A percentile compares a stretch with the other conserved stretches of the same genome.
Conservation (phyloP, 1,284 basidiomycete genomes). For the Somion occarium region DNA sequence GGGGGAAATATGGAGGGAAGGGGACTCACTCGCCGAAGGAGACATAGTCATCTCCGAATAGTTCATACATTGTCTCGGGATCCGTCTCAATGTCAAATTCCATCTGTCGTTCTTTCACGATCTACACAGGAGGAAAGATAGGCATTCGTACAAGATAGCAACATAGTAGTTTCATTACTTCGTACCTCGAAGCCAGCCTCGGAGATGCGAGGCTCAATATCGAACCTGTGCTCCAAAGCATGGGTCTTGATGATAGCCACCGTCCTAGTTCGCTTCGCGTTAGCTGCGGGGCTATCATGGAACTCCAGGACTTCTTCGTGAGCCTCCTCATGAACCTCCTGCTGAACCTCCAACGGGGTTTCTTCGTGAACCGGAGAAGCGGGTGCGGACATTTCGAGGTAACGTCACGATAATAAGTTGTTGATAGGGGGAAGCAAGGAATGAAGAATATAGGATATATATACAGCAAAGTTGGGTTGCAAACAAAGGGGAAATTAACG, state of each 20-base stretch:
- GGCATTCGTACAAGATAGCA: background rate
- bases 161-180: background rate
- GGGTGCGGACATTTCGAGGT: conserved; percentile 17
- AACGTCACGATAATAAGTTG: background rate
- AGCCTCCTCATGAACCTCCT: conserved; percentile 13
- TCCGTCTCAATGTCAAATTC: conserved; percentile 77
- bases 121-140: conserved; percentile 36
- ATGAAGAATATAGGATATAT: background rate
- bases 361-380: conserved; percentile 17
- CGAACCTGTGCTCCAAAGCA: conserved; percentile 63
- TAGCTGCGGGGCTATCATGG: too few relatives aligned
- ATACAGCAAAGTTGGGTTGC: background rate
- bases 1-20: conserved; percentile 2
- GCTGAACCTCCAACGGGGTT: conserved; percentile 13
- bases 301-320: background rate
- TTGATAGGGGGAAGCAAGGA: background rate
- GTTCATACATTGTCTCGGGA: conserved; percentile 67
- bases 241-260: conserved; percentile 77
- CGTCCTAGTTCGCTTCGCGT: conserved; percentile 47
- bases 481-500: conserved; percentile 2
- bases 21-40: conserved; percentile 66
- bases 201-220: conserved; percentile 70
- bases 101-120: conserved; percentile 80
- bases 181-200: conserved; percentile 74
- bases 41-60: conserved; percentile 71